phyloP scores from a whole-genome alignment of 2,329 filamentous ascomycete genomes.

The Fusarium dlaminii region DNA sequence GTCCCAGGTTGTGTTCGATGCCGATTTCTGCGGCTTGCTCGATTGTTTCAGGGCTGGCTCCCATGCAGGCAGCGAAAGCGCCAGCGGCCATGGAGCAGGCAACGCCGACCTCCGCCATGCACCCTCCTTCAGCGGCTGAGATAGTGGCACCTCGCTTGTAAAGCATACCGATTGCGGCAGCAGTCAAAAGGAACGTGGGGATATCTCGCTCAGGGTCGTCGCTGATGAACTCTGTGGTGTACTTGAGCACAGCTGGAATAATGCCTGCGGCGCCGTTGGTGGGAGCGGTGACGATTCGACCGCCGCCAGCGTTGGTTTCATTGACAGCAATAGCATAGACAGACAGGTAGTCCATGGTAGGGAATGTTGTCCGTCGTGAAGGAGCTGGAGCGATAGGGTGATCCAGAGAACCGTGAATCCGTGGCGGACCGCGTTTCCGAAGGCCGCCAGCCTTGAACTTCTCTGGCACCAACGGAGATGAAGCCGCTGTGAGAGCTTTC shows the following conservation, averaged over 20 bases:
- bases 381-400: conserved; percentile 59
- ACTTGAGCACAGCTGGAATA: conserved; percentile 61
- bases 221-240: conserved; percentile 60
- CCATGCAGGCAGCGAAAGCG: conserved; percentile 62
- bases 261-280: conserved; percentile 63
- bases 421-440: conserved; percentile 47
- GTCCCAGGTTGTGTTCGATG: conserved; percentile 61
- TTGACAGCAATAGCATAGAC: conserved; percentile 63
- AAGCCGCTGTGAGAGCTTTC: not conserved
- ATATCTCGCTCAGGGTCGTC: conserved; percentile 61
- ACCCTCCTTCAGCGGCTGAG: conserved; percentile 61
- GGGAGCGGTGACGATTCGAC: conserved; percentile 61
- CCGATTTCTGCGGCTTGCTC: conserved; percentile 63
- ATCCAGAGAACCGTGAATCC: conserved; percentile 56
- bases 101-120: conserved; percentile 64
- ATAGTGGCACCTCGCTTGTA: conserved; percentile 64
- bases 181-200: conserved; percentile 59
- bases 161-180: conserved; percentile 61
- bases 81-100: conserved; percentile 63
- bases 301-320: conserved; percentile 62
- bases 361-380: conserved; percentile 57
- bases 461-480: conserved; percentile 1
- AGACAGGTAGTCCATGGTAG: conserved; percentile 60
- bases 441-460: conserved; percentile 3
- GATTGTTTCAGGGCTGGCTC: conserved; percentile 59